Percentiles rank a stretch among this genome's conserved stretches.
Evolutionary conservation across 805 yeast genomes (phyloP).

Genomic region (Candida taoyuanica): DNA sequence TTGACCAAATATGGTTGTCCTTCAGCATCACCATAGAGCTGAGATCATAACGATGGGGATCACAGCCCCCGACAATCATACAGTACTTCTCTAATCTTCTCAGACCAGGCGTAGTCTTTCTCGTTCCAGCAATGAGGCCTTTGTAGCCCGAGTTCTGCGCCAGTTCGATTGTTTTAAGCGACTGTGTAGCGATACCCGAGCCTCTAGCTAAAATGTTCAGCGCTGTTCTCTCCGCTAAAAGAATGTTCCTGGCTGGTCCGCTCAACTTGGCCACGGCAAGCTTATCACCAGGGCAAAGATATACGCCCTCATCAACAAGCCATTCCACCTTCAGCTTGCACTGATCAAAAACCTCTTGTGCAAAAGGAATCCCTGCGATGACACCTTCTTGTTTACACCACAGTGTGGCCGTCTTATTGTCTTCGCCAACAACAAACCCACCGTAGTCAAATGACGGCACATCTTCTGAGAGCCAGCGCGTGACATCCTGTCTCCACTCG

Average conservation of each 20-base stretch:
- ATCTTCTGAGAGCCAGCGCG: constrained; percentile 77
- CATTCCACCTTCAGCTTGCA: constrained; percentile 70
- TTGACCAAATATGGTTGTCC: constrained; percentile 90
- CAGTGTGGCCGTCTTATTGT: constrained; percentile 63
- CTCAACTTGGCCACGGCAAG: constrained; percentile 69
- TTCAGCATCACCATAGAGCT: constrained; percentile 95
- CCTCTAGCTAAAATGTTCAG: constrained; percentile 76
- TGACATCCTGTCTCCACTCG: constrained; percentile 74
- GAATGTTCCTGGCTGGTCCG: constrained; percentile 76
- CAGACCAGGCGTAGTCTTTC: constrained; percentile 96
- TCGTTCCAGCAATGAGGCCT: constrained; percentile 91
- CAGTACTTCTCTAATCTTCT: constrained; percentile 86
- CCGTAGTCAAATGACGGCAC: constrained; percentile 94
- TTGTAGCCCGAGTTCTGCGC: constrained; percentile 67
- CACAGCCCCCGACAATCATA: constrained; percentile 94
- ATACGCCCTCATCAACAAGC: constrained; percentile 67
- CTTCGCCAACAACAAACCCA: constrained; percentile 89
- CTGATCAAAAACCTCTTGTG: constrained; percentile 75
- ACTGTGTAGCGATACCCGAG: constrained; percentile 83
- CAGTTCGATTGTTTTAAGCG: constrained; percentile 47
- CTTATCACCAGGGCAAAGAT: constrained; percentile 51
- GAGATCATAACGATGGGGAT: constrained; percentile 86
- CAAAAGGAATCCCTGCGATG: constrained; percentile 85
- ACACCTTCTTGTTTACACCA: constrained; percentile 80
- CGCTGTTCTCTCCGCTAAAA: constrained; percentile 83